Conservation (phyloP, 345 rosid species). For the Boechera retrofracta region DNA sequence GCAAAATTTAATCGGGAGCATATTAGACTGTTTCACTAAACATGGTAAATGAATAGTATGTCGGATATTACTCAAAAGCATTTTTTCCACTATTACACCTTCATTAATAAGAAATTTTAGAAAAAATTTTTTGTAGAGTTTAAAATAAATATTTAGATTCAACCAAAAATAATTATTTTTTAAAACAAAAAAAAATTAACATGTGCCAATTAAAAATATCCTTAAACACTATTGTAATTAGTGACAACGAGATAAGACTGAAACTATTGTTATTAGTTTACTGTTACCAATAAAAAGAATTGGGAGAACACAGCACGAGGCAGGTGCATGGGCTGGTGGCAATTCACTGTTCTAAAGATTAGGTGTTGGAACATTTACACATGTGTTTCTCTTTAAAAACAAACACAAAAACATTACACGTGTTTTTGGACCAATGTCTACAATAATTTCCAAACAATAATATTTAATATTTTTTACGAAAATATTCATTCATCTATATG, state of each 20-base stretch:
- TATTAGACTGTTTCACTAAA: too few relatives aligned
- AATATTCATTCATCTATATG: slow-evolving; percentile 15
- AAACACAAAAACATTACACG: slow-evolving; percentile 39
- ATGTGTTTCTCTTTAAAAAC: slow-evolving; percentile 16
- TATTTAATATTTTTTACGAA: not conserved
- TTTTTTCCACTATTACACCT: too few relatives aligned
- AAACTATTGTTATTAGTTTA: not conserved
- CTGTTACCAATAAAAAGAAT: not conserved
- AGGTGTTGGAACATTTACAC: slow-evolving; percentile 43
- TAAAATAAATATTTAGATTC: too few relatives aligned
- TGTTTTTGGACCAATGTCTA: slow-evolving; percentile 37
- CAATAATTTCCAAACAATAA: slow-evolving; percentile 33
- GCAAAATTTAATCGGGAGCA: too few relatives aligned
- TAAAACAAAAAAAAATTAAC: too few relatives aligned
- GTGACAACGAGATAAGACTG: not conserved
- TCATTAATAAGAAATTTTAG: too few relatives aligned
- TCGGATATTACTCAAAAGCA: too few relatives aligned
- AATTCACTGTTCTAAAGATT: slow-evolving; percentile 21
- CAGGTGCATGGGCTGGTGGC: slow-evolving; percentile 36
- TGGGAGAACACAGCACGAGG: slow-evolving; percentile 31
- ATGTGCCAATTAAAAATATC: not conserved
- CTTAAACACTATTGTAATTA: not conserved
- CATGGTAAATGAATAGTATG: too few relatives aligned
- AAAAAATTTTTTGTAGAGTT: too few relatives aligned
- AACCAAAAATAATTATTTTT: too few relatives aligned